Evolutionary conservation across 2,329 filamentous ascomycete genomes (phyloP).

Genomic region (Aspergillus sojae): DNA sequence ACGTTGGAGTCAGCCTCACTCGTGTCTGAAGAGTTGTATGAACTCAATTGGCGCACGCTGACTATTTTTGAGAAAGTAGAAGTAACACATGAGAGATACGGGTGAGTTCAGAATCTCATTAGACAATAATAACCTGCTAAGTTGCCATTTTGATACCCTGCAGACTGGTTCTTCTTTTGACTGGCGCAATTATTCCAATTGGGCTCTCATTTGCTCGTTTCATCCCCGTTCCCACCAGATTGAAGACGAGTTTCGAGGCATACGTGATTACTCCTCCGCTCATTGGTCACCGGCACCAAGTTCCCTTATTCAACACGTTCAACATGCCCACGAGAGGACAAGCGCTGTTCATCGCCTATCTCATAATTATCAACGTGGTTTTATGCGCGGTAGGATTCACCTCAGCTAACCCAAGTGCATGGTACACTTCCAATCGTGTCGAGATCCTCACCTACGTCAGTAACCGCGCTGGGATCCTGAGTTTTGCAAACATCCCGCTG

Average conservation of each 20-base stretch:
- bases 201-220: background rate
- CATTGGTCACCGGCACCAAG: background rate
- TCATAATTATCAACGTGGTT: background rate
- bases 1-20: background rate
- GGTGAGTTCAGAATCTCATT: background rate
- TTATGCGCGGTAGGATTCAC: background rate
- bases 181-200: background rate
- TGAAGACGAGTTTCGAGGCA: background rate
- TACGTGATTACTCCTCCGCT: slow-evolving; percentile 1
- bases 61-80: background rate
- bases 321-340: slow-evolving; percentile 8
- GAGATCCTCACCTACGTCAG: slow-evolving; percentile 33
- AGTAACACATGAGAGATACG: background rate
- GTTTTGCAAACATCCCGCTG: slow-evolving; percentile 33
- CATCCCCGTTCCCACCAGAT: background rate
- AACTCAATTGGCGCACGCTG: background rate
- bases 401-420: background rate
- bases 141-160: rapidly evolving
- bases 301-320: slow-evolving; percentile 1
- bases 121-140: background rate
- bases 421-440: slow-evolving; percentile 19
- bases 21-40: background rate
- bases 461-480: slow-evolving; percentile 34
- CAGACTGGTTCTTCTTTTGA: background rate
- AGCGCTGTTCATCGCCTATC: slow-evolving; percentile 5